A percentile compares a stretch with the other conserved stretches of the same genome.
phyloP scores from a whole-genome alignment of 257 asterid genomes.

The Solanum phureja region DNA sequence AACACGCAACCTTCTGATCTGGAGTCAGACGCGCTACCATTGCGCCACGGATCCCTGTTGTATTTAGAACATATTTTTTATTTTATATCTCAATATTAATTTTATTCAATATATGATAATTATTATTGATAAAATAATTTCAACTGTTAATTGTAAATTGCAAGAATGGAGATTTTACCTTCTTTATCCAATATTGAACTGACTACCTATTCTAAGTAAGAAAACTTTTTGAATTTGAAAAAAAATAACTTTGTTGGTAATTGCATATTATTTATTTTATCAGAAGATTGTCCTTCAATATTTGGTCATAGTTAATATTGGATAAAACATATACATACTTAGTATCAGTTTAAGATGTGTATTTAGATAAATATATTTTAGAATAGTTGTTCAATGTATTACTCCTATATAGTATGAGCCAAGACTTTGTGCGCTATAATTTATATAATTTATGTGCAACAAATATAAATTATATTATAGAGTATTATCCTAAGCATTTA shows the following conservation, averaged over 20 bases:
- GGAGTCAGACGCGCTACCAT: slow-evolving; percentile 95
- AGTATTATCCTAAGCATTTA: neutral
- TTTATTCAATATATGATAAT: too few species aligned
- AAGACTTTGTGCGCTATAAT: neutral
- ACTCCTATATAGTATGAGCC: neutral
- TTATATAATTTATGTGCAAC: neutral
- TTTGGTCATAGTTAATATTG: too few species aligned
- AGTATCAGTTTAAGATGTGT: too few species aligned
- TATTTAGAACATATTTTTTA: rapidly evolving
- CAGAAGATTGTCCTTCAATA: too few species aligned
- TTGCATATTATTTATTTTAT: too few species aligned
- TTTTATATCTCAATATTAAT: rapidly evolving
- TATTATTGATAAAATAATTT: neutral
- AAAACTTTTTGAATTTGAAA: too few species aligned
- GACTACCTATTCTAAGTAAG: neutral
- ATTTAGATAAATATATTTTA: too few species aligned
- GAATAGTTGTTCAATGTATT: too few species aligned
- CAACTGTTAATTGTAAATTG: neutral
- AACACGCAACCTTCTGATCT: slow-evolving; percentile 99
- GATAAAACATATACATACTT: too few species aligned
- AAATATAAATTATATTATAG: too few species aligned
- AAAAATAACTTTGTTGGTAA: too few species aligned
- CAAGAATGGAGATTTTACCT: neutral
- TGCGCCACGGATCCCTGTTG: slow-evolving; percentile 29
- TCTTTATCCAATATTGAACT: neutral